These are phyloP conservation scores for Ophiocordyceps robertsii DNA, from an alignment of 2,329 filamentous ascomycete genomes.

Conservation along the genomic window DNA sequence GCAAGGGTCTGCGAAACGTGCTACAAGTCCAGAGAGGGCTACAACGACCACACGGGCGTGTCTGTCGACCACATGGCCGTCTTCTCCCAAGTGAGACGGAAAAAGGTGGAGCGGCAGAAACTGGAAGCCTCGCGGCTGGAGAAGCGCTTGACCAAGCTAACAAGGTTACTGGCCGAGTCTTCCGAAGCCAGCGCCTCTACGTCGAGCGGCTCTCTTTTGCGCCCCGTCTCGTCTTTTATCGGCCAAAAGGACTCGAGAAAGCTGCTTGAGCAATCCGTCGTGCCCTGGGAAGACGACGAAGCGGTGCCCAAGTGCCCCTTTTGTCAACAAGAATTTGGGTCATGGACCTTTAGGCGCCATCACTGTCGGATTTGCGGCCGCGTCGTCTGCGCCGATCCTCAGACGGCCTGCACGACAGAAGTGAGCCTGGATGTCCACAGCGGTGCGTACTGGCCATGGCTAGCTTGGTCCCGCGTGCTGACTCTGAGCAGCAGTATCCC, in stretches of 20 bases:
- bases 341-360: slow-evolving; percentile 84
- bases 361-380: slow-evolving; percentile 90
- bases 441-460: slow-evolving; percentile 19
- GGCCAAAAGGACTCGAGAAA: slow-evolving; percentile 68
- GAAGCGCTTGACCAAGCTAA: slow-evolving; percentile 82
- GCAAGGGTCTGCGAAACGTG: slow-evolving; percentile 97
- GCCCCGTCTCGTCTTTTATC: slow-evolving; percentile 45
- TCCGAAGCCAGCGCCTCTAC: slow-evolving; percentile 53
- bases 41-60: slow-evolving; percentile 74
- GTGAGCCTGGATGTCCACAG: slow-evolving; percentile 63
- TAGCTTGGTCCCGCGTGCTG: neutral
- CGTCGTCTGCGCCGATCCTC: slow-evolving; percentile 80
- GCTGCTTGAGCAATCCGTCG: slow-evolving; percentile 75
- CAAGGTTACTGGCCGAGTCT: slow-evolving; percentile 64
- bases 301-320: slow-evolving; percentile 74
- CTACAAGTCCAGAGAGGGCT: slow-evolving; percentile 90
- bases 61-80: slow-evolving; percentile 57
- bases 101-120: slow-evolving; percentile 69
- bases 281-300: slow-evolving; percentile 89
- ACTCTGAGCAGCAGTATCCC: slow-evolving; percentile 6
- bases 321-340: slow-evolving; percentile 89
- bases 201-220: slow-evolving; percentile 38
- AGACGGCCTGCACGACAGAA: slow-evolving; percentile 74
- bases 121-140: slow-evolving; percentile 83
- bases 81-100: slow-evolving; percentile 60